A percentile compares a stretch with the other conserved stretches of the same genome.
phyloP scores from a whole-genome alignment of 1,284 basidiomycete species.

The Stygiomarasmius scandens region DNA sequence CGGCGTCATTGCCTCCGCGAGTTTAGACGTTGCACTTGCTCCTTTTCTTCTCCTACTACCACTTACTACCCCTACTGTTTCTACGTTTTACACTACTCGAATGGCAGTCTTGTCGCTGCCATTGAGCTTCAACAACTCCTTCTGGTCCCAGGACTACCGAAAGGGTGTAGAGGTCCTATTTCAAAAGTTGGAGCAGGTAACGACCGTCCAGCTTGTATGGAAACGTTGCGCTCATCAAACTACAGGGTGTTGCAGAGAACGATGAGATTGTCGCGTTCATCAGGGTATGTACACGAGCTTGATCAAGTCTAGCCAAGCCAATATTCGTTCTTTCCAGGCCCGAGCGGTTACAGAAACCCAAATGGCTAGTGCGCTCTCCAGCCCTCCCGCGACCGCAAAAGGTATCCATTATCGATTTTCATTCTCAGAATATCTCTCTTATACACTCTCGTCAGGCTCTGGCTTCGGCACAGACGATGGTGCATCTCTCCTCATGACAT shows the following conservation, averaged over 20 bases:
- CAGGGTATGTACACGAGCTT: slow-evolving; percentile 50
- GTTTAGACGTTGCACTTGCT: background rate
- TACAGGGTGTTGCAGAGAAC: slow-evolving; percentile 76
- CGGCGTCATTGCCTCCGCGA: background rate
- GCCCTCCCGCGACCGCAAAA: slow-evolving; percentile 51
- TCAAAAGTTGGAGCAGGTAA: slow-evolving; percentile 76
- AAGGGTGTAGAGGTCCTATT: slow-evolving; percentile 80
- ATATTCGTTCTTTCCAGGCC: slow-evolving; percentile 42
- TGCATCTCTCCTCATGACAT: slow-evolving; percentile 75
- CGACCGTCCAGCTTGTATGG: slow-evolving; percentile 19
- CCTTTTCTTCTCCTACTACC: slow-evolving; percentile 2
- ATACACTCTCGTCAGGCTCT: slow-evolving; percentile 39
- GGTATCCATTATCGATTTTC: slow-evolving; percentile 37
- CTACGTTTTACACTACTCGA: slow-evolving; percentile 14
- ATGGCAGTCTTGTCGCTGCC: slow-evolving; percentile 89
- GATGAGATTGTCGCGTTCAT: slow-evolving; percentile 83
- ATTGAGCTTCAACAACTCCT: slow-evolving; percentile 84
- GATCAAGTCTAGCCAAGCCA: slow-evolving; percentile 12
- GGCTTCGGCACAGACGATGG: slow-evolving; percentile 81
- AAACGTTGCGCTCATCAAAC: slow-evolving; percentile 23
- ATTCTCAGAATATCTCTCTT: background rate
- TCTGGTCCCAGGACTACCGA: slow-evolving; percentile 90
- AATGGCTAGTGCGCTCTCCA: slow-evolving; percentile 59
- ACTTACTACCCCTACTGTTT: slow-evolving; percentile 1
- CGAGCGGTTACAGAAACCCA: slow-evolving; percentile 67